Base-by-base conservation (phyloP, 352 stramenopile species). In the Globisporangium ultimum region DNA sequence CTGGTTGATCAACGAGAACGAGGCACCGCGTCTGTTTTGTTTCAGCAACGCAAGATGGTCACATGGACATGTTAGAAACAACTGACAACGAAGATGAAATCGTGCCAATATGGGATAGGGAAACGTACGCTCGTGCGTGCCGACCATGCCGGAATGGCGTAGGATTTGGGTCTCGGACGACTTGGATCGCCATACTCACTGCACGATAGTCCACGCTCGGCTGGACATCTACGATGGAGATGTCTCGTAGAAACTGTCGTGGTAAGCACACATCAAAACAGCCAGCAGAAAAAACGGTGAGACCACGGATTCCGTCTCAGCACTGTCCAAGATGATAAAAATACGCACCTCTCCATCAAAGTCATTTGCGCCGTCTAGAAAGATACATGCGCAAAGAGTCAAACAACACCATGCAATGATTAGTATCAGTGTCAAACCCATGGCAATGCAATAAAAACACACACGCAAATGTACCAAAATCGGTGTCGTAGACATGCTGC, bases 401-500 rank as follows among this genome's bases (percentile, higher is more conserved):
- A 18, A 34, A 47, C 4, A 9, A 1, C 40, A 41, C 28, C 15
- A 34, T 46, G 20, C 10, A 53, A 46, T 18, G 0, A 32, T 36
- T 36, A 6, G 28, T 36, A 10, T 36, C 9, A 36, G 28, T 36
- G 28, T 36, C 8, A 10, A 36, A 5, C 8, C 28, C 28, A 36
- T 5, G 7, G 28, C 2, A 14, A 60, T 17, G 49, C 36, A 48
- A 7, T 10, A 54, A 15, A 22, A 66, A 45, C 20, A 43, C 40
- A 34, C n/a, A 40, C 49, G 13, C 14, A 20, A 21, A 75, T 74
- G 55, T 76, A 93, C 86, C 82, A 13, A 92, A 70, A 58, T 95
- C 86, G 5, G 78, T 89, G 64, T 95, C 86, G 61, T 93, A 95
- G 32, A 92, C 67, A 57, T 91, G 76, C 68, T 95, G 87, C 20